A percentile compares a stretch with the other conserved stretches of the same genome.
Conservation (phyloP, 1,139 yeast genomes). For the Protomyces inouyei region DNA sequence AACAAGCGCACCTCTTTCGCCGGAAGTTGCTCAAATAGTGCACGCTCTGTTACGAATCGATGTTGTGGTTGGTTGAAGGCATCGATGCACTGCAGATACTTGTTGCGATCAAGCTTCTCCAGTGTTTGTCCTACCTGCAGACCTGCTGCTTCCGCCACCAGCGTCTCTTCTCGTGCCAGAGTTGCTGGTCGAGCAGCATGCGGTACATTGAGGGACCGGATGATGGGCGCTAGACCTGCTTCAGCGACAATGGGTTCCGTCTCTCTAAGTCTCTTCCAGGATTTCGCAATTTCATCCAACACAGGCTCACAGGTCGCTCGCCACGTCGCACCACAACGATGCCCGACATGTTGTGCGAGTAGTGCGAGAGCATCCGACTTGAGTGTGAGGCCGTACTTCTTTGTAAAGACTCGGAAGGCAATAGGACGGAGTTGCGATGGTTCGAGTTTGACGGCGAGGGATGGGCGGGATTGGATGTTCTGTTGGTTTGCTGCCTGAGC, state of each 20-base stretch:
- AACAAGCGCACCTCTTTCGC: slow-evolving; percentile 31
- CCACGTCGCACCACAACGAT: slow-evolving; percentile 82
- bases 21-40: slow-evolving; percentile 49
- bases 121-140: neutral
- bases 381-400: slow-evolving; percentile 85
- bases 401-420: slow-evolving; percentile 82
- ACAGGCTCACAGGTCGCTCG: slow-evolving; percentile 61
- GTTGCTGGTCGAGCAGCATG: slow-evolving; percentile 20
- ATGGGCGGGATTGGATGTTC: neutral
- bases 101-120: slow-evolving; percentile 10
- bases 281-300: slow-evolving; percentile 69
- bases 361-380: slow-evolving; percentile 76
- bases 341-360: slow-evolving; percentile 69
- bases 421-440: slow-evolving; percentile 83
- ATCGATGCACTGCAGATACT: slow-evolving; percentile 46
- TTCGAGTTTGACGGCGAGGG: slow-evolving; percentile 65
- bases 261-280: slow-evolving; percentile 55
- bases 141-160: slow-evolving; percentile 1
- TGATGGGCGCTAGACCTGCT: slow-evolving; percentile 27
- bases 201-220: slow-evolving; percentile 25
- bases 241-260: slow-evolving; percentile 28
- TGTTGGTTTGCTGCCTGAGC: neutral
- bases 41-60: slow-evolving; percentile 59
- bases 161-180: slow-evolving; percentile 24
- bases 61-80: slow-evolving; percentile 64